Percentiles rank a stretch among this genome's conserved stretches.
These are phyloP conservation scores for Penicillium desertorum DNA, from an alignment of 495 filamentous ascomycete genomes.

Conservation along the genomic window DNA sequence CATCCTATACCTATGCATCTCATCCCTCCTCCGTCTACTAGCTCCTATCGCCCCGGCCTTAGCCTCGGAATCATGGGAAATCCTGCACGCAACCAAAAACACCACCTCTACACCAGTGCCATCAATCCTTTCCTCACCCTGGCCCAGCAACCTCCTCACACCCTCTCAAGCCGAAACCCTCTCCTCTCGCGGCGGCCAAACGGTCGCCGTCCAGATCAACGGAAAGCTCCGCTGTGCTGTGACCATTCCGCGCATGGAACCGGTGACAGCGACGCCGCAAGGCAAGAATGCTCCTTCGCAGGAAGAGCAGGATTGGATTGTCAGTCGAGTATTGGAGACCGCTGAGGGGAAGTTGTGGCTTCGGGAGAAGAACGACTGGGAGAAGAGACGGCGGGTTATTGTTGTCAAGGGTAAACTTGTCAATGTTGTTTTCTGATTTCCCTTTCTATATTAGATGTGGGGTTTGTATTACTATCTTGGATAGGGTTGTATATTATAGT, in stretches of 20 bases:
- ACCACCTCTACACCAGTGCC: constrained; percentile 7
- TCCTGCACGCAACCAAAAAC: constrained; percentile 41
- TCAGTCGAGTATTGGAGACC: constrained; percentile 49
- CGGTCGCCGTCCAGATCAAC: constrained; percentile 71
- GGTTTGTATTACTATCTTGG: constrained; percentile 6
- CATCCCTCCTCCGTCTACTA: constrained; percentile 63
- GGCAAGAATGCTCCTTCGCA: constrained; percentile 17
- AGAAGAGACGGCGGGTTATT: constrained; percentile 44
- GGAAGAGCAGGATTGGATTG: constrained; percentile 56
- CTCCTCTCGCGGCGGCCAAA: constrained; percentile 40
- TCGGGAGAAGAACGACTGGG: constrained; percentile 48
- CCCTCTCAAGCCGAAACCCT: constrained; percentile 49
- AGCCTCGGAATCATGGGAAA: constrained; percentile 75
- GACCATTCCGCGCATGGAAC: constrained; percentile 48
- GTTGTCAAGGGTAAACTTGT: constrained; percentile 50
- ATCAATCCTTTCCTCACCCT: constrained; percentile 52
- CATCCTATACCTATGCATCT: constrained; percentile 39
- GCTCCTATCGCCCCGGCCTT: constrained; percentile 77
- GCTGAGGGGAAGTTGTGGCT: constrained; percentile 49
- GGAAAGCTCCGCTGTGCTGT: constrained; percentile 68
- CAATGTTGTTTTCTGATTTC: constrained; percentile 48
- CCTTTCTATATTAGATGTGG: background rate
- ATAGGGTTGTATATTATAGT: constrained; percentile 4
- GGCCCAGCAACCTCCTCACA: constrained; percentile 49
- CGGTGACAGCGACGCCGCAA: constrained; percentile 17